These are phyloP conservation scores for Conringia planisiliqua DNA, from an alignment of 345 rosid species.

Conservation along the genomic window DNA sequence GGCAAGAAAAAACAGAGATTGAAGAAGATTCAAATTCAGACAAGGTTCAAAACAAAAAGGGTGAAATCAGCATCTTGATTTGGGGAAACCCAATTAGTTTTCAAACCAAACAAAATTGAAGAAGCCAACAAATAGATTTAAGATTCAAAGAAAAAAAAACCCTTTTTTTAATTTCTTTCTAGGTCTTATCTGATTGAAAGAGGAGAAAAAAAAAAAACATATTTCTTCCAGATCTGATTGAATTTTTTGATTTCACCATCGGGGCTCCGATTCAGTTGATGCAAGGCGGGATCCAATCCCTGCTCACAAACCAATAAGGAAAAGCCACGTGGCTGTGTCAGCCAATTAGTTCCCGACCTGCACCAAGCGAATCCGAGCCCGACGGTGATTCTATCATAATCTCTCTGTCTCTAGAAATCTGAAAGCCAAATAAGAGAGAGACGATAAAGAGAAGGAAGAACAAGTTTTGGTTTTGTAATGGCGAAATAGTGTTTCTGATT, in stretches of 20 bases:
- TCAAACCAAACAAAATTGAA: background rate
- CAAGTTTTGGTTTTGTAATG: background rate
- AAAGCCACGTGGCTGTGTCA: slow-evolving; percentile 20
- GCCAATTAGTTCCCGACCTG: slow-evolving; percentile 95
- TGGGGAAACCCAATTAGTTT: background rate
- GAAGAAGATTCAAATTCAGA: background rate
- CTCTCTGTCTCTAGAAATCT: background rate
- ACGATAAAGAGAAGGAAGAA: background rate
- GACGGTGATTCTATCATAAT: slow-evolving; percentile 44
- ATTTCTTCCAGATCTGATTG: slow-evolving; percentile 16
- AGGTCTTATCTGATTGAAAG: background rate
- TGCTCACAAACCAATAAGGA: slow-evolving; percentile 28
- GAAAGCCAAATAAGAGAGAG: background rate
- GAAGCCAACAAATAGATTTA: background rate
- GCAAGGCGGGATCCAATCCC: slow-evolving; percentile 93
- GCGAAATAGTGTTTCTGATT: background rate
- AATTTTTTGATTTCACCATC: slow-evolving; percentile 29
- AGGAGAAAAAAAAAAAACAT: background rate
- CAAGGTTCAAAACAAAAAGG: background rate
- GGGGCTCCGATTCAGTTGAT: slow-evolving; percentile 99
- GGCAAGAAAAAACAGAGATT: background rate
- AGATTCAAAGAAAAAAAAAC: background rate
- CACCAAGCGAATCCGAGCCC: slow-evolving; percentile 99
- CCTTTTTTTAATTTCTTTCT: background rate
- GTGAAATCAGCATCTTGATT: background rate